Base-by-base conservation (phyloP, 1,284 basidiomycete genomes). In the Agroathelia rolfsii region DNA sequence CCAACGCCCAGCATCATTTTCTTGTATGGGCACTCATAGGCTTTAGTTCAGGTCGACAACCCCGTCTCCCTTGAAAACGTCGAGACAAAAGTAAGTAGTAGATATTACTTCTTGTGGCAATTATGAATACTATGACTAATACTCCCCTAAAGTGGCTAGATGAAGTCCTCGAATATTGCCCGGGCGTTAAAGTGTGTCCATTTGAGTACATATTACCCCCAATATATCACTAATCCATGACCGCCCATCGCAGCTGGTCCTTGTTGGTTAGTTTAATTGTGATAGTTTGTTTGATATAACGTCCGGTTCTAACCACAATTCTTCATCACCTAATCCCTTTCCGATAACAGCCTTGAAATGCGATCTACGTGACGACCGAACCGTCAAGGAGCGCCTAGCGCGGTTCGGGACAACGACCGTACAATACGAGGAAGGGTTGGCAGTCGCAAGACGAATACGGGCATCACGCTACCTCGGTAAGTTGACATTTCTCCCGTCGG, bases 31-130 rank as follows among this genome's bases (percentile, higher is more conserved):
- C 32, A 28, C 34, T 35, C 31, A 32, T 26, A 24, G 27, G 14
- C 27, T 3, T 8, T 16, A n/a, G n/a, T 14, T 6, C 46, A 88
- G 86, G 80, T 94, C 16, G 90, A 95, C 51, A 88, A 87, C 44
- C 92, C 90, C 3, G 73, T 72, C 19, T 95, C 89, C 18, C 58
- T 97, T 37, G 89, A 93, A 47, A 97, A 97, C 50, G 76, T 94
- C 16, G 87, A 93, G 50, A 66, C 74, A n/a, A 93, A 93, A 64
- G 88, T 88, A 44, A 39, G 56, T 43, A 27, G 18, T 33, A n/a
- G 22, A 24, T 19, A 23, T 28, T 18, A n/a, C 27, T n/a, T 18
- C 3, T 40, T 15, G 12, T 21, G 19, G 11, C 11, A 13, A 22
- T 16, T 17, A 24, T 24, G 30, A 28, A 24, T 28, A 31, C 30